Conservation (phyloP, 192 early-diverging fungal species). For the Coemansia sp. region DNA sequence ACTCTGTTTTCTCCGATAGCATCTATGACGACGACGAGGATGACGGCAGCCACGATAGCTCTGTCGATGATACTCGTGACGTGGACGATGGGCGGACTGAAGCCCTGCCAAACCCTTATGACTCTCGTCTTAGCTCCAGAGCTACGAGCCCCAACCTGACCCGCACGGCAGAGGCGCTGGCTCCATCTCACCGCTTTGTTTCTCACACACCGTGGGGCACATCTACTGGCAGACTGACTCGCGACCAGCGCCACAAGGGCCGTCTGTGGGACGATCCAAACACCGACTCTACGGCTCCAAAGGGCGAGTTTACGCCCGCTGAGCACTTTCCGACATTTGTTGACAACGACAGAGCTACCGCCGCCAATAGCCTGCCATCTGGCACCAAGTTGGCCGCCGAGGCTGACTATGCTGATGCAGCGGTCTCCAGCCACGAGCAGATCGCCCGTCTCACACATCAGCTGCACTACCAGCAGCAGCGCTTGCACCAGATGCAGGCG, state of each 20-base stretch:
- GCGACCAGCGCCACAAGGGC: slow-evolving; percentile 43
- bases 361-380: neutral
- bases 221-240: slow-evolving; percentile 44
- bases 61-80: neutral
- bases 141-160: slow-evolving; percentile 28
- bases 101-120: neutral
- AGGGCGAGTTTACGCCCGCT: neutral
- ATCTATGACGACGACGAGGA: slow-evolving; percentile 22
- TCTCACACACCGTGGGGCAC: slow-evolving; percentile 54
- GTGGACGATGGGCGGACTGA: neutral
- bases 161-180: slow-evolving; percentile 28
- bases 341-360: neutral
- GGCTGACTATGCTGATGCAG: neutral
- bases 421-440: slow-evolving; percentile 2
- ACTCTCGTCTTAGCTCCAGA: slow-evolving; percentile 37
- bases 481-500: slow-evolving; percentile 20
- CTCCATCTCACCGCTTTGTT: slow-evolving; percentile 46
- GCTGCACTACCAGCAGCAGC: slow-evolving; percentile 20
- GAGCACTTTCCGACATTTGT: neutral
- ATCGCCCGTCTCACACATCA: slow-evolving; percentile 3
- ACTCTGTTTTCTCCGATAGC: slow-evolving; percentile 48
- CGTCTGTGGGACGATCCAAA: slow-evolving; percentile 48
- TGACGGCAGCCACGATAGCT: slow-evolving; percentile 12
- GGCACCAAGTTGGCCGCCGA: neutral
- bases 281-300: neutral